Percentiles rank a stretch among this genome's conserved stretches.
Conservation (phyloP, 1,284 basidiomycete species). For the Agaricales sp. region DNA sequence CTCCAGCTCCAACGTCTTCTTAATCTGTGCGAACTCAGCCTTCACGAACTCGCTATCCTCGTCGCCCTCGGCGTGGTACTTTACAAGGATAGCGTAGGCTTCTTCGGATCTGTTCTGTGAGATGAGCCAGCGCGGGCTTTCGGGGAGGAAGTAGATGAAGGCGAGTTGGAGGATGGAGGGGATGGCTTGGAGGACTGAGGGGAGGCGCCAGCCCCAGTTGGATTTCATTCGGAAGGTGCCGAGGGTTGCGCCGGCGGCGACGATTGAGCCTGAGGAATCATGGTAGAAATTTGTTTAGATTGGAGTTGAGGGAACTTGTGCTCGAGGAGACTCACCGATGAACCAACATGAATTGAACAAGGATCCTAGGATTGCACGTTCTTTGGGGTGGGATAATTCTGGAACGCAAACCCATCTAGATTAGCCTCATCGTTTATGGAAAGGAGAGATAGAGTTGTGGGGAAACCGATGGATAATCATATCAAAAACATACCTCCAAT, state of each 20-base stretch:
- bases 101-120: constrained; percentile 38
- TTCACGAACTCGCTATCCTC: constrained; percentile 36
- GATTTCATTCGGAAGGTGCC: constrained; percentile 35
- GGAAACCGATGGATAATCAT: not conserved
- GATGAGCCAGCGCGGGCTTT: constrained; percentile 54
- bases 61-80: constrained; percentile 42
- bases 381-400: constrained; percentile 41
- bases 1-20: constrained; percentile 38
- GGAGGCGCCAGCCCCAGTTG: constrained; percentile 47
- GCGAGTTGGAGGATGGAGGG: constrained; percentile 36
- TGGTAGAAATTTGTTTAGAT: not conserved
- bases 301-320: constrained; percentile 4
- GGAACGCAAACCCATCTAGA: no score
- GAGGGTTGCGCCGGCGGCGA: constrained; percentile 34
- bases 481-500: constrained; percentile 27
- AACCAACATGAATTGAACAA: constrained; percentile 39
- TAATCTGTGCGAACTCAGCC: constrained; percentile 43
- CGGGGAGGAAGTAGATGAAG: constrained; percentile 41
- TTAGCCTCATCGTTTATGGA: not conserved
- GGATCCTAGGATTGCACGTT: constrained; percentile 35
- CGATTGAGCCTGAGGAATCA: constrained; percentile 23
- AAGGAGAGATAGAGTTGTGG: no score
- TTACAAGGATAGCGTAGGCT: constrained; percentile 34
- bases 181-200: constrained; percentile 42
- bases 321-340: no score